A percentile compares a stretch with the other conserved stretches of the same genome.
phyloP scores from a whole-genome alignment of 306 rosid species.

The Neltuma alba region DNA sequence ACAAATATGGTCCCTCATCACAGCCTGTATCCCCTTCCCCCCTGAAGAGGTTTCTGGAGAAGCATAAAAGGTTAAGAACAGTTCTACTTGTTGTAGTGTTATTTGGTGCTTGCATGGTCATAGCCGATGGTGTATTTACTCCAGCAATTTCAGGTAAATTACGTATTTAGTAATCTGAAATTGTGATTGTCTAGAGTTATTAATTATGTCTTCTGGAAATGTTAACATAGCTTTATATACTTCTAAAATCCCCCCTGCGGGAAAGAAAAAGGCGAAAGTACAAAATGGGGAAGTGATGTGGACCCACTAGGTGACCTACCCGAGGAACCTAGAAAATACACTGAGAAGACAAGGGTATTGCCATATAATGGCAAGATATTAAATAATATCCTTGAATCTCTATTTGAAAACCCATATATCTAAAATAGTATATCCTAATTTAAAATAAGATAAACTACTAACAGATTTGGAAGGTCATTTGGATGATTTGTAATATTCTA shows the following conservation, averaged over 20 bases:
- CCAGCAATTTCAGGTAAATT: constrained; percentile 86
- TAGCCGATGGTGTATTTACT: constrained; percentile 90
- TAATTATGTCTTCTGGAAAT: constrained; percentile 9
- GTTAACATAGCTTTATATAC: background rate
- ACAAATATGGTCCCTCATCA: constrained; percentile 80
- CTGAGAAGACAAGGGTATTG: too few relatives aligned
- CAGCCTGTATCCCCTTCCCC: constrained; percentile 53
- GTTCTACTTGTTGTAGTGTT: constrained; percentile 73
- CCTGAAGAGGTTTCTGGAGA: constrained; percentile 75
- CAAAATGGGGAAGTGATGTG: too few relatives aligned
- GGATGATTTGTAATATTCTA: too few relatives aligned
- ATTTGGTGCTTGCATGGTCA: constrained; percentile 89
- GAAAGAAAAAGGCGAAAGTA: background rate
- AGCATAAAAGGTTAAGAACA: constrained; percentile 70
- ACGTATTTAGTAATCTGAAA: constrained; percentile 1
- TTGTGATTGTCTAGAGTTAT: background rate
- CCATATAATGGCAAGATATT: too few relatives aligned
- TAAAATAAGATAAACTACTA: too few relatives aligned
- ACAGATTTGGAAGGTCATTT: too few relatives aligned
- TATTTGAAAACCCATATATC: too few relatives aligned
- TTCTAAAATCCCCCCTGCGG: background rate
- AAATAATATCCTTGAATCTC: too few relatives aligned
- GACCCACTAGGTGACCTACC: too few relatives aligned
- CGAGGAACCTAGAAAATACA: too few relatives aligned
- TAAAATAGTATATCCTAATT: too few relatives aligned